Evolutionary conservation across 2,329 filamentous ascomycete species (phyloP), one percentile per base, ranked within the genome.

Genomic region (Trichoderma pleuroti): DNA sequence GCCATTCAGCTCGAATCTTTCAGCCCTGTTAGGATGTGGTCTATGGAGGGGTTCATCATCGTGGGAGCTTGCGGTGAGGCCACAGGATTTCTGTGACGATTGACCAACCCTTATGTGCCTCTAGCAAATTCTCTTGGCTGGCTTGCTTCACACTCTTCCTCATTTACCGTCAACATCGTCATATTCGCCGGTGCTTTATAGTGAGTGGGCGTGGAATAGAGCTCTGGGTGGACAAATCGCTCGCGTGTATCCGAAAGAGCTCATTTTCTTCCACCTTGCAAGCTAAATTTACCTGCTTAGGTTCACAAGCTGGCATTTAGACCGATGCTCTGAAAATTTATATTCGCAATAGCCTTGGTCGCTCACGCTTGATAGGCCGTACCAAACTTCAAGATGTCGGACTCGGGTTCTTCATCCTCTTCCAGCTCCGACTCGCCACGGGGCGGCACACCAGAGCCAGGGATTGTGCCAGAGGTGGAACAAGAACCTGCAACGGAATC

Each of bases 361-460:
- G 14, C 57, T 61, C 42, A 16, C 30, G 39, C n/a, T 28, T 36
- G 28, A 68, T 30, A 36, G 56, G 56, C 30, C 7, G 12, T n/a
- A 14, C 18, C 56, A 36, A 26, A 26, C 12, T 56, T 14, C 28
- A 68, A 21, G 30, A 71, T 71, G 70, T 71, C 70, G 2, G 70
- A 71, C 26, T 71, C 70, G 11, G 70, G 60, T 24, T 71, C 70
- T 52, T 65, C 70, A 26, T 68, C 70, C 4, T 49, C 42, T 34
- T 71, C 70, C n/a, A 65, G 46, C 39, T 61, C 70, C 52, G 36
- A 49, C 34, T 70, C 68, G 28, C 61, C 46, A 21, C 36, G 70
- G 18, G 70, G 24, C 24, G 70, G 42, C 2, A 67, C 70, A 9
- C 70, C 63, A 36, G 63, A 66, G 30, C 70, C 63, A 26, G 63